These are phyloP conservation scores for Cruciata laevipes DNA, from an alignment of 257 asterid species.

Conservation along the genomic window DNA sequence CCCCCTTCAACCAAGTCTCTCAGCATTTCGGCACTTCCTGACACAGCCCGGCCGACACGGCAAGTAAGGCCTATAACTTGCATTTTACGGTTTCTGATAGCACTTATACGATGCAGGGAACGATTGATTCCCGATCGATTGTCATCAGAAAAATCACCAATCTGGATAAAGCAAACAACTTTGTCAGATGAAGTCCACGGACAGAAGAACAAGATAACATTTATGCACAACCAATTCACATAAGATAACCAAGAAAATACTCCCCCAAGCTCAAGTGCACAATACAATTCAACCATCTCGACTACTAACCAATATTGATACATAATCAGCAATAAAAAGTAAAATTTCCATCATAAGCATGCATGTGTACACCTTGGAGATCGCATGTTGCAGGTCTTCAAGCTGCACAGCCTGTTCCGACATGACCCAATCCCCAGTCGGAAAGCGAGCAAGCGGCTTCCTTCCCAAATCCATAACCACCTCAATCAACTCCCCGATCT, in stretches of 20 bases:
- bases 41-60: conserved; percentile 94
- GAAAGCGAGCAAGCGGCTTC: conserved; percentile 90
- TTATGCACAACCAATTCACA: not conserved
- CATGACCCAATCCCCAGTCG: conserved; percentile 82
- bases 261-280: not conserved
- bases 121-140: conserved; percentile 86
- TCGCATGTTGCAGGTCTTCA: conserved; percentile 74
- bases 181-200: conserved; percentile 13
- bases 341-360: too few relatives aligned
- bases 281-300: not conserved
- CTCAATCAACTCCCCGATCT: conserved; percentile 68
- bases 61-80: conserved; percentile 97
- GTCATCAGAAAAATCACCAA: conserved; percentile 95
- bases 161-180: conserved; percentile 41
- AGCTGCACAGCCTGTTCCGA: conserved; percentile 64
- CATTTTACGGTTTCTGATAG: conserved; percentile 86
- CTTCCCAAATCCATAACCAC: conserved; percentile 98
- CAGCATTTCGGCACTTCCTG: conserved; percentile 97
- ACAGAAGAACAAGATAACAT: not conserved
- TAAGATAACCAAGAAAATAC: not conserved
- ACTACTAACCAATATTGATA: not conserved
- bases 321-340: not conserved
- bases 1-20: conserved; percentile 80
- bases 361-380: conserved; percentile 53
- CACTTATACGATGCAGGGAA: conserved; percentile 95